These are phyloP conservation scores for Penicillium longicatenatum DNA, from an alignment of 495 filamentous ascomycete species.

Conservation along the genomic window DNA sequence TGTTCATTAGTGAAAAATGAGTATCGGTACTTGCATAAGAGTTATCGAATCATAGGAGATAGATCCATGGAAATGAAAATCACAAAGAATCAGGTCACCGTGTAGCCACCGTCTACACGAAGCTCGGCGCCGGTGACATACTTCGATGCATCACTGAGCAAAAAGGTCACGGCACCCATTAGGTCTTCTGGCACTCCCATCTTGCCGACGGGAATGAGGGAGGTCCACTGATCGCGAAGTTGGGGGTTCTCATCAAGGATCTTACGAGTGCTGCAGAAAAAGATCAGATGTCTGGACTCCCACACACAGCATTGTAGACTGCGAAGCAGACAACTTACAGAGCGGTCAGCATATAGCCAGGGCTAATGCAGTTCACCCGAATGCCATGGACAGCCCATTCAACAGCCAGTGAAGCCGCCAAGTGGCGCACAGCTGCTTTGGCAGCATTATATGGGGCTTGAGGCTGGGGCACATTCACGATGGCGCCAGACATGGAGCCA, in stretches of 20 bases:
- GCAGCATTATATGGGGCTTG: slow-evolving; percentile 90
- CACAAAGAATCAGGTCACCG: slow-evolving; percentile 59
- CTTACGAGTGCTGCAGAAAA: slow-evolving; percentile 72
- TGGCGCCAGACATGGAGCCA: slow-evolving; percentile 87
- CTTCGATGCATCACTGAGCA: slow-evolving; percentile 79
- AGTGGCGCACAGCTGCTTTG: slow-evolving; percentile 85
- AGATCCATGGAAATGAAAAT: neutral
- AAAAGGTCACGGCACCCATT: slow-evolving; percentile 89
- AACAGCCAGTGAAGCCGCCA: slow-evolving; percentile 78
- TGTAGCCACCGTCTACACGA: slow-evolving; percentile 90
- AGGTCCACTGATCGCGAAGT: slow-evolving; percentile 83
- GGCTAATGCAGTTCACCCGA: slow-evolving; percentile 88
- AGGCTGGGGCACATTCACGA: slow-evolving; percentile 94
- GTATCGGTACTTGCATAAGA: too few species aligned
- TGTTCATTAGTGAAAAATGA: too few species aligned
- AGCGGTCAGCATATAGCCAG: slow-evolving; percentile 93
- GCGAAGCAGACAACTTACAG: slow-evolving; percentile 47
- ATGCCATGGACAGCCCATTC: slow-evolving; percentile 87
- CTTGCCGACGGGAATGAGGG: slow-evolving; percentile 84
- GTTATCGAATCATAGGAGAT: neutral
- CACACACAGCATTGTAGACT: too few species aligned
- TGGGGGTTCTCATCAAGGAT: slow-evolving; percentile 93
- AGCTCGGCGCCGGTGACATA: slow-evolving; percentile 93
- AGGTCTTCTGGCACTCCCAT: slow-evolving; percentile 93
- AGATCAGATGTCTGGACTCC: neutral